These are phyloP conservation scores for Psilocybe sp. DNA, from an alignment of 768 basidiomycete species.

Conservation along the genomic window DNA sequence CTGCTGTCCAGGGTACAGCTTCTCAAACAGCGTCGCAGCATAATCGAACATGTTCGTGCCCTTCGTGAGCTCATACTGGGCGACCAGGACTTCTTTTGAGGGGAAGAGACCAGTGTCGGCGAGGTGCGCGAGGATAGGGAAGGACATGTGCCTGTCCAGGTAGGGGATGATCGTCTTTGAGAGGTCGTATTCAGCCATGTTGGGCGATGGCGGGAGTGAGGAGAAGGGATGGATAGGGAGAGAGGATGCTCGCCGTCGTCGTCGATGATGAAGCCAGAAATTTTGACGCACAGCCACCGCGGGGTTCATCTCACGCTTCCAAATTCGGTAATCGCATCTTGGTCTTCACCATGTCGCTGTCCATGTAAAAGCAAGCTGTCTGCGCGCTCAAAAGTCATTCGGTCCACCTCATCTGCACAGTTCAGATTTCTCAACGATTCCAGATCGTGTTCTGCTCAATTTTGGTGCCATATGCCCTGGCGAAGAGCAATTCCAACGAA, in stretches of 20 bases:
- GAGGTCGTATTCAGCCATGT: slow-evolving; percentile 89
- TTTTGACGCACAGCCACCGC: slow-evolving; percentile 18
- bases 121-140: slow-evolving; percentile 90
- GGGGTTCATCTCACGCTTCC: no score
- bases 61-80: slow-evolving; percentile 97
- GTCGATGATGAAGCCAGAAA: slow-evolving; percentile 8
- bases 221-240: neutral
- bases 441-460: no score
- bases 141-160: slow-evolving; percentile 91
- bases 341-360: no score
- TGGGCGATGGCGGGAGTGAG: slow-evolving; percentile 14
- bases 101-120: slow-evolving; percentile 74
- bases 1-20: slow-evolving; percentile 71
- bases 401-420: no score
- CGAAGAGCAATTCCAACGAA: no score
- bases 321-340: no score
- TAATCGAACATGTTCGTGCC: slow-evolving; percentile 99
- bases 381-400: no score
- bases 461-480: no score
- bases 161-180: slow-evolving; percentile 88
- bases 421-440: no score
- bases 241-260: neutral
- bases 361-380: no score
- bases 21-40: slow-evolving; percentile 74
- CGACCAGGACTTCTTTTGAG: slow-evolving; percentile 73